Conservation (phyloP, 1,284 basidiomycete genomes). For the Cutaneotrichosporon spelunceum region DNA sequence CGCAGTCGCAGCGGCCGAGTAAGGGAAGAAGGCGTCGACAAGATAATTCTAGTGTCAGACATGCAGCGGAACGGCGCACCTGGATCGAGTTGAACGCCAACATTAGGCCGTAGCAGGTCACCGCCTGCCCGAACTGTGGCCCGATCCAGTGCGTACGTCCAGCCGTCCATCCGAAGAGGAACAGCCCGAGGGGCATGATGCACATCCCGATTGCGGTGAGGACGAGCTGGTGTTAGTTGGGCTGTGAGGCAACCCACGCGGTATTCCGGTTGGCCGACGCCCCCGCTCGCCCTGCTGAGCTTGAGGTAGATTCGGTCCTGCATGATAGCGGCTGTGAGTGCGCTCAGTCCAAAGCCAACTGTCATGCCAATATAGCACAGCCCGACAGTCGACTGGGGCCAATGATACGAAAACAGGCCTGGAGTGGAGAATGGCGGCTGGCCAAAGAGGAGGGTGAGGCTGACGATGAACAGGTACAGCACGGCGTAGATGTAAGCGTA, state of each 20-base stretch:
- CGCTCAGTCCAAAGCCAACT: conserved; percentile 50
- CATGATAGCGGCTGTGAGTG: conserved; percentile 44
- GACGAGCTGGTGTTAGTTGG: conserved; percentile 36
- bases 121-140: conserved; percentile 41
- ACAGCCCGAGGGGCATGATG: conserved; percentile 52
- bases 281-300: conserved; percentile 35
- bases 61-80: conserved; percentile 4
- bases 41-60: conserved; percentile 39
- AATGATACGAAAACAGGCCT: conserved; percentile 51
- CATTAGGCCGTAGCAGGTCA: conserved; percentile 47
- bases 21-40: conserved; percentile 54
- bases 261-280: conserved; percentile 50
- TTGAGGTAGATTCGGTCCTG: conserved; percentile 53
- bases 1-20: conserved; percentile 53
- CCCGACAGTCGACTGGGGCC: conserved; percentile 46
- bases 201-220: conserved; percentile 54
- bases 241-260: conserved; percentile 32
- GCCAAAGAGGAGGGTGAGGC: conserved; percentile 52
- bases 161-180: conserved; percentile 51
- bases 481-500: conserved; percentile 54
- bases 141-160: conserved; percentile 49
- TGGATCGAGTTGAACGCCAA: conserved; percentile 53
- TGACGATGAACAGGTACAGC: conserved; percentile 53
- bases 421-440: conserved; percentile 38
- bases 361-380: conserved; percentile 52